Base-by-base conservation (phyloP, 306 rosid species). In the Ammopiptanthus mongolicus region DNA sequence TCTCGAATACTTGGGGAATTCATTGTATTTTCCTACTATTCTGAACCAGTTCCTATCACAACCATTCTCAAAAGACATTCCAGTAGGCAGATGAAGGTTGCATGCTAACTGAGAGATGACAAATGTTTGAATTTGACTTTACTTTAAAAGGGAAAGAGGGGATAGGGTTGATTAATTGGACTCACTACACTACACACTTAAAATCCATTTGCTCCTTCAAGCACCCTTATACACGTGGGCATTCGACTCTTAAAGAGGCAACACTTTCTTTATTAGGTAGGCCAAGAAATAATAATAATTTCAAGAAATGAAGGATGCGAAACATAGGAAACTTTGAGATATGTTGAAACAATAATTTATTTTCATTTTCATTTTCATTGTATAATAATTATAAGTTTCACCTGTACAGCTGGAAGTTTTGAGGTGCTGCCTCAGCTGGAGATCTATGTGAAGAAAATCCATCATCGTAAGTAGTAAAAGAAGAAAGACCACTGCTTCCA, bases 371-470 rank as follows among this genome's bases (percentile, higher is more conserved):
- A n/a, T 11, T 34, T 13, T 66, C 36, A 34, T 18, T 6, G 55
- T 46, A 67, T 64, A 29, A 65, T 42, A 41, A 63, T 37, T 46
- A 59, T 29, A 73, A 39, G 55, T 23, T 78, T 50, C 72, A 91
- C 99, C 99, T 90, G 77, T 92, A 96, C 72, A 96, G 84, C 88
- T 96, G 99, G 83, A 96, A 96, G 81, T 92, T 96, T 34, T 87
- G 97, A 29, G 97, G 84, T 65, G 97, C 83, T 8, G 92, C 97
- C 81, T 89, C 96, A 29, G 92, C 74, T 39, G 96, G 80, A 82
- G 97, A 83, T 84, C 82, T 89, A 23, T 86, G 57, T 56, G 97
- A 87, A 80, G 93, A 85, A 78, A 89, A 86, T 37, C 98, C 97
- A 85, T 92, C 97, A 56, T 96, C 97, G 11, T 74, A 90, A 71